phyloP scores from a whole-genome alignment of 2,329 filamentous ascomycete species.

The Phialemonium atrogriseum region DNA sequence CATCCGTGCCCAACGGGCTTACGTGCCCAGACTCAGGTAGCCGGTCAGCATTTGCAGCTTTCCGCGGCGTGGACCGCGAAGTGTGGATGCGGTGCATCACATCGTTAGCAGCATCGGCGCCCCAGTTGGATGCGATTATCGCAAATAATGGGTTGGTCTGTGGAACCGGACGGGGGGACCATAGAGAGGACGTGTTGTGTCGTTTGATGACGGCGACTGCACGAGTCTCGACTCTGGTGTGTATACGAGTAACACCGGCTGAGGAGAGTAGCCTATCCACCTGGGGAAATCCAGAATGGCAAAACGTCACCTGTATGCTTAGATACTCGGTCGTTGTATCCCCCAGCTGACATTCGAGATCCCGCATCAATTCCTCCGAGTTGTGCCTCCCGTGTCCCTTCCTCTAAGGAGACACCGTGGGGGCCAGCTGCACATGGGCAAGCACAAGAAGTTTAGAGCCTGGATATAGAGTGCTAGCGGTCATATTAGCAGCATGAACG shows the following conservation, averaged over 20 bases:
- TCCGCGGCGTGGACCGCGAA: constrained; percentile 5
- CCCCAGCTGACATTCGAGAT: constrained; percentile 49
- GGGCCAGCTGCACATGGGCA: constrained; percentile 33
- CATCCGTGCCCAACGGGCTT: no score
- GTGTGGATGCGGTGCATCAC: constrained; percentile 26
- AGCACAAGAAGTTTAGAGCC: constrained; percentile 40
- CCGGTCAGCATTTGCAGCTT: no score
- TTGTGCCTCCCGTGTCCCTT: constrained; percentile 24
- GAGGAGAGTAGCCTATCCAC: constrained; percentile 8
- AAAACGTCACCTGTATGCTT: constrained; percentile 42
- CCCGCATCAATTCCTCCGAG: constrained; percentile 49
- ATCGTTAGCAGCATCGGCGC: constrained; percentile 31
- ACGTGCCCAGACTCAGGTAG: no score
- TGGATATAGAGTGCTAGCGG: constrained; percentile 18
- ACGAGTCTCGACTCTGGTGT: constrained; percentile 45
- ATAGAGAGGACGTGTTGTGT: constrained; percentile 38
- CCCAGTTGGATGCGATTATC: constrained; percentile 42
- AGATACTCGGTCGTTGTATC: constrained; percentile 39
- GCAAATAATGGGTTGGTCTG: constrained; percentile 30
- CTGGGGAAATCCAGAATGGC: constrained; percentile 47
- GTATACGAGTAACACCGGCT: constrained; percentile 13
- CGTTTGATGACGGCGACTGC: constrained; percentile 41
- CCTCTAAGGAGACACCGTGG: constrained; percentile 5
- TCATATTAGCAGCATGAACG: constrained; percentile 1
- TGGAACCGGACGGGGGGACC: constrained; percentile 36